Evolutionary conservation across 257 asterid species (phyloP).

Genomic region (Craterostigma plantagineum): DNA sequence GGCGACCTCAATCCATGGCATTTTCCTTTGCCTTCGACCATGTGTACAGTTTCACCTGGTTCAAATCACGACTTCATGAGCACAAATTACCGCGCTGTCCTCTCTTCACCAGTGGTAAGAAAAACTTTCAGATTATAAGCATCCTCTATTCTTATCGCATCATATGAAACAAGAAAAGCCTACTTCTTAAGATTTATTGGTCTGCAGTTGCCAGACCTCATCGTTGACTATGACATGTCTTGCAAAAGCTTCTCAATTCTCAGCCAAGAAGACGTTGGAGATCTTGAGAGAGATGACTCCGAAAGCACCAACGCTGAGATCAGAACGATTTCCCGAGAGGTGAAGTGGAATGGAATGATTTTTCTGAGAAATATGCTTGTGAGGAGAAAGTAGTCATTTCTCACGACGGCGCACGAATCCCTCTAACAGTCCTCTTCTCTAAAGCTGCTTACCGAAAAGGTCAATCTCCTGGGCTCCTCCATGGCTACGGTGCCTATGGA

Average conservation of each 20-base stretch:
- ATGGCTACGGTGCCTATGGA: slow-evolving; percentile 90
- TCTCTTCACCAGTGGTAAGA: slow-evolving; percentile 78
- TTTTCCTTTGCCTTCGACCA: slow-evolving; percentile 67
- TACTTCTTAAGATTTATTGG: slow-evolving; percentile 4
- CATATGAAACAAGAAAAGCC: neutral
- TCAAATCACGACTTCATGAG: slow-evolving; percentile 70
- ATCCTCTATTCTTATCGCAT: neutral
- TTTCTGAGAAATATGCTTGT: slow-evolving; percentile 40
- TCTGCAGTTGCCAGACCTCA: slow-evolving; percentile 74
- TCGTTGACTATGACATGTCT: slow-evolving; percentile 79
- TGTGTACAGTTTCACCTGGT: slow-evolving; percentile 54
- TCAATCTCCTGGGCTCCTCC: slow-evolving; percentile 69
- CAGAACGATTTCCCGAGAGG: slow-evolving; percentile 4
- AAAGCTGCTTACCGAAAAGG: slow-evolving; percentile 32
- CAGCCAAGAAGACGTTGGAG: slow-evolving; percentile 57
- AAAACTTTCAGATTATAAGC: slow-evolving; percentile 6
- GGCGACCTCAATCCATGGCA: slow-evolving; percentile 73
- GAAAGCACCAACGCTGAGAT: slow-evolving; percentile 9
- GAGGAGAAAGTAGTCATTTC: slow-evolving; percentile 52
- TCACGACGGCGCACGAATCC: slow-evolving; percentile 58
- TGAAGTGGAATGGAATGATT: slow-evolving; percentile 25
- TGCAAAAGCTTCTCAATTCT: slow-evolving; percentile 30
- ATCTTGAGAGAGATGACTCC: slow-evolving; percentile 11
- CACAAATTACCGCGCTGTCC: slow-evolving; percentile 52
- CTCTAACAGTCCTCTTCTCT: slow-evolving; percentile 57